These are phyloP conservation scores for Sarcodon aspratus DNA, from an alignment of 768 basidiomycete genomes.

Conservation along the genomic window DNA sequence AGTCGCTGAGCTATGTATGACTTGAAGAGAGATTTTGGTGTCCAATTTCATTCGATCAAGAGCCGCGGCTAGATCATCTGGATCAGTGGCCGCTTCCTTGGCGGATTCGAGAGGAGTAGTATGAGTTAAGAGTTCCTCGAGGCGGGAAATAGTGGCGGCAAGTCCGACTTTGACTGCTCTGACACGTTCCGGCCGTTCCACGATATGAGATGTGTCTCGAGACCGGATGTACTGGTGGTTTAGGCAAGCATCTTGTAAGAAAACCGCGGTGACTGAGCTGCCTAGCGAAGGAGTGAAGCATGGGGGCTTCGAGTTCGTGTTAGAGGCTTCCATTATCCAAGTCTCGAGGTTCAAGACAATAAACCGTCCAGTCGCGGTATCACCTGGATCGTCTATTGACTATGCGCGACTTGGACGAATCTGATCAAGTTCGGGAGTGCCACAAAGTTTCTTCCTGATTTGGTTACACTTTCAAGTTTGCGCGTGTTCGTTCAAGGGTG, in stretches of 20 bases:
- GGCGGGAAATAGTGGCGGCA: constrained; percentile 63
- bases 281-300: too few species aligned
- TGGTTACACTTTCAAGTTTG: too few species aligned
- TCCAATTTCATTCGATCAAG: constrained; percentile 21
- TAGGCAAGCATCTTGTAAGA: constrained; percentile 63
- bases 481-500: too few species aligned
- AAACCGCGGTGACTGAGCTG: constrained; percentile 13
- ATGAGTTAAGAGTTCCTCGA: constrained; percentile 28
- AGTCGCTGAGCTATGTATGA: constrained; percentile 42
- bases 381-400: too few species aligned
- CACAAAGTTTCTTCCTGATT: too few species aligned
- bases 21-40: constrained; percentile 21
- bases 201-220: constrained; percentile 58
- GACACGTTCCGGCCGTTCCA: constrained; percentile 88
- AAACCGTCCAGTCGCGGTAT: too few species aligned
- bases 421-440: too few species aligned
- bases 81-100: constrained; percentile 1
- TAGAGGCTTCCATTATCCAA: too few species aligned
- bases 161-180: constrained; percentile 78
- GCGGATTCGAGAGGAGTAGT: background rate
- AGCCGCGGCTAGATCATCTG: constrained; percentile 34
- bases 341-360: too few species aligned
- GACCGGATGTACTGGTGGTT: constrained; percentile 73
- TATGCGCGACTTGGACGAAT: too few species aligned
- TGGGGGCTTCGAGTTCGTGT: too few species aligned